Evolutionary conservation across 2,329 filamentous ascomycete species (phyloP), one percentile per base, ranked within the genome.

Genomic region (Cordyceps cateniannulata): DNA sequence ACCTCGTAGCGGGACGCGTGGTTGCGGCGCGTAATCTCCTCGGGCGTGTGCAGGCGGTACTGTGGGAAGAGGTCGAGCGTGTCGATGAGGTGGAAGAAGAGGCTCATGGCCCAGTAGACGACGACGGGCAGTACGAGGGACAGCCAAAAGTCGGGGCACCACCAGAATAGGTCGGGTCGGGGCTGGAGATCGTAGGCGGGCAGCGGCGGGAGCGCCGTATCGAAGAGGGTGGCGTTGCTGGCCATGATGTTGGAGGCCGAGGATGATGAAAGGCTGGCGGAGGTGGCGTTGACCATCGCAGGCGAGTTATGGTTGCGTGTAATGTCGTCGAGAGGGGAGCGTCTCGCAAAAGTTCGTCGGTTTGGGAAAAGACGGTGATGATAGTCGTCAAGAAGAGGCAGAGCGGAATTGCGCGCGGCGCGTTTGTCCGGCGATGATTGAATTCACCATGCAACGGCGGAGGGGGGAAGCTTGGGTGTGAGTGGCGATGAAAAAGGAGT

Each of bases 1-100:
- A 96, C 92, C 69, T 97, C 88, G 76, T 84, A 90, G 64, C 91
- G 85, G 51, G 89, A 85, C 58, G 91, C 93, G 70, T 91, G 91
- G 75, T 97, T 97, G 68, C 93, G 85, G 74, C 91, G 90, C 40
- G 87, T 73, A 64, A 98, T 89, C 75, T 98, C 93, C 57, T 91
- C 92, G 16, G 95, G 95, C 0, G 95, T 98, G 76, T 99, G 95
- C 47, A 99, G 81, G 64, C 95, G 89, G 76, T 98, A 97, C 69
- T 96, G 85, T 20, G 93, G 88, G 73, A 93, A 96, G 42, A 93
- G 78, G 73, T 97, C 91, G 76, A 87, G 87, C 62, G 86, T 79
- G 76, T 99, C 95, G 69, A 98, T 86, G 67, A 87, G 71, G 79
- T 98, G 93, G 78, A 96, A 99, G 71, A 93, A 77, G 72, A 90